phyloP scores from a whole-genome alignment of 2,329 filamentous ascomycete species.

The Aspergillus viridinutans region DNA sequence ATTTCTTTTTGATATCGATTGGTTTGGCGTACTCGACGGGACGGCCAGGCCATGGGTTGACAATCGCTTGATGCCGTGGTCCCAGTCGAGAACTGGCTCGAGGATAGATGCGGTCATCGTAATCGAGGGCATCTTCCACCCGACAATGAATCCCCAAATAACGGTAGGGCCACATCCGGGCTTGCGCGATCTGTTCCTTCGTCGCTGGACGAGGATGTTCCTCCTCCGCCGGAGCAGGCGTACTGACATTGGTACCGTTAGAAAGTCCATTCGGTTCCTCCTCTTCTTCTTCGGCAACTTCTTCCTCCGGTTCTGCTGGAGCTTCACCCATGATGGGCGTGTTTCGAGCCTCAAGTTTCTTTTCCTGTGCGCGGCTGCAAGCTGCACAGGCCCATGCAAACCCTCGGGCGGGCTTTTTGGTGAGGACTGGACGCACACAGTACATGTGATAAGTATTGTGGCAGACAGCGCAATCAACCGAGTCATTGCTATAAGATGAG shows the following conservation, averaged over 20 bases:
- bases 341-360: constrained; percentile 82
- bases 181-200: constrained; percentile 83
- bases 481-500: constrained; percentile 65
- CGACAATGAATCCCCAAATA: constrained; percentile 95
- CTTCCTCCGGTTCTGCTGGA: constrained; percentile 56
- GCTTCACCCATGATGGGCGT: constrained; percentile 65
- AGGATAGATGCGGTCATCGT: constrained; percentile 96
- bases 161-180: constrained; percentile 92
- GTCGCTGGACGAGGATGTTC: constrained; percentile 62
- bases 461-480: constrained; percentile 95
- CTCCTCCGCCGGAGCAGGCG: constrained; percentile 53
- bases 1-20: constrained; percentile 76
- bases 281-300: constrained; percentile 68
- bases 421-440: constrained; percentile 83
- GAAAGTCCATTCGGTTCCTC: constrained; percentile 57
- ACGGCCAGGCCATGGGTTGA: constrained; percentile 77
- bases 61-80: constrained; percentile 83
- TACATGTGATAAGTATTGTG: constrained; percentile 97
- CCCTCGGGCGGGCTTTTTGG: constrained; percentile 93
- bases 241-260: constrained; percentile 60
- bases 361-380: constrained; percentile 92
- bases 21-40: constrained; percentile 89
- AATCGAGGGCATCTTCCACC: constrained; percentile 90
- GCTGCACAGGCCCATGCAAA: constrained; percentile 98
- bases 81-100: constrained; percentile 89